Base-by-base conservation (phyloP, 345 rosid genomes). In the Lumnitzera littorea region DNA sequence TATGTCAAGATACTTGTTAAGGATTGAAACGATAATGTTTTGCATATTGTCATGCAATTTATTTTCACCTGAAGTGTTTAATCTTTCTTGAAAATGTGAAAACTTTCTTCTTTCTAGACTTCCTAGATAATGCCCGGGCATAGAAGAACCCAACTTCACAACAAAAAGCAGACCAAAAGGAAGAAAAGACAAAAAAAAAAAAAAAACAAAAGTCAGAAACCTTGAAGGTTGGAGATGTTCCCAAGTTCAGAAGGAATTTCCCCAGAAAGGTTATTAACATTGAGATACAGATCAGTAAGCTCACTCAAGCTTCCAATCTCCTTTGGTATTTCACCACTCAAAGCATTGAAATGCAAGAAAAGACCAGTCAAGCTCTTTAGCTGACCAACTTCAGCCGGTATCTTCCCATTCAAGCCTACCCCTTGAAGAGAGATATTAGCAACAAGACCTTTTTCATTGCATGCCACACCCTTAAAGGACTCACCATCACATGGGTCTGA, bases 371-470 rank as follows among this genome's bases (percentile, higher is more conserved):
- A 79, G 79, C 88, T 80, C 67, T 73, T 72, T 48, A 94, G 86
- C 41, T 80, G 83, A 50, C 89, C 89, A 1, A 94, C 50, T 29
- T 90, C 92, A 2, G 89, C 64, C 49, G 99, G 95, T 48, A 94
- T 82, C 64, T 72, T 68, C 46, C 99, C 97, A 16, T 74, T 74
- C 14, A 94, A 84, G 17, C 96, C 95, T 78, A 75, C 87, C 63
- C 99, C 99, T 70, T 88, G 96, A 2, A 94, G 85, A 49, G 99
- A 88, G 4, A 94, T 86, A 70, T 94, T 94, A 10, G 95, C 76
- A 0, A 94, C 91, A n/a, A 24, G 76, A 55, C 81, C 88, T 36
- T 70, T 56, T 50, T 76, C 88, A 63, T 94, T 74, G 79, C 99
- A 94, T 36, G 91, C 97, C 15, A 94, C 91, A 0, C 99, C 99